Conservation (phyloP, 495 filamentous ascomycete species). For the Penicillium taxi region DNA sequence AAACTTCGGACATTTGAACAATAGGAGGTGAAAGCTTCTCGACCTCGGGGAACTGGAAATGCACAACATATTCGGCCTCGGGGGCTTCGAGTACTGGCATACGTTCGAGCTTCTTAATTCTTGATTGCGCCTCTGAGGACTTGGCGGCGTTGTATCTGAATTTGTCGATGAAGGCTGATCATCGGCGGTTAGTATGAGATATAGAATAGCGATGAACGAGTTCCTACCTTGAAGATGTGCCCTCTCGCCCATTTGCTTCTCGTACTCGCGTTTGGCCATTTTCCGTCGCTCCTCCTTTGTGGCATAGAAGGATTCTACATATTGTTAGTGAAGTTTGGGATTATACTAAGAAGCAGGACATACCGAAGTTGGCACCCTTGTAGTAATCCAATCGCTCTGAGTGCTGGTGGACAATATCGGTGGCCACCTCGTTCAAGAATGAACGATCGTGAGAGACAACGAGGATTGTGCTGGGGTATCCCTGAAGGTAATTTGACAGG, state of each 20-base stretch:
- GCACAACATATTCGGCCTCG: constrained; percentile 89
- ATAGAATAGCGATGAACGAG: not conserved
- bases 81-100: constrained; percentile 89
- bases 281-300: constrained; percentile 96
- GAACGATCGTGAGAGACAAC: constrained; percentile 99
- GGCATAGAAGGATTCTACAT: constrained; percentile 86
- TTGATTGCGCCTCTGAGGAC: constrained; percentile 92
- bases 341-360: constrained; percentile 7
- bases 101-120: constrained; percentile 97
- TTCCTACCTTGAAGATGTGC: constrained; percentile 67
- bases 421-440: constrained; percentile 98
- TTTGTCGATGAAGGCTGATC: constrained; percentile 89
- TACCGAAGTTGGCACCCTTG: constrained; percentile 86
- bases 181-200: constrained; percentile 4
- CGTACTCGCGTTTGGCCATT: constrained; percentile 93
- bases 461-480: constrained; percentile 88
- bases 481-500: constrained; percentile 90
- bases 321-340: constrained; percentile 7
- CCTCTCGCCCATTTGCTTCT: constrained; percentile 92
- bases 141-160: constrained; percentile 99
- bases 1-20: constrained; percentile 90
- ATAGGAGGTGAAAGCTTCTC: constrained; percentile 97
- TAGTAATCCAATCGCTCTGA: constrained; percentile 97
- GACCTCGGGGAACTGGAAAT: constrained; percentile 97
- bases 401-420: constrained; percentile 98